A percentile compares a stretch with the other conserved stretches of the same genome.
These are phyloP conservation scores for Trichophaea hybrida DNA, from an alignment of 2,329 filamentous ascomycete genomes.

Conservation along the genomic window DNA sequence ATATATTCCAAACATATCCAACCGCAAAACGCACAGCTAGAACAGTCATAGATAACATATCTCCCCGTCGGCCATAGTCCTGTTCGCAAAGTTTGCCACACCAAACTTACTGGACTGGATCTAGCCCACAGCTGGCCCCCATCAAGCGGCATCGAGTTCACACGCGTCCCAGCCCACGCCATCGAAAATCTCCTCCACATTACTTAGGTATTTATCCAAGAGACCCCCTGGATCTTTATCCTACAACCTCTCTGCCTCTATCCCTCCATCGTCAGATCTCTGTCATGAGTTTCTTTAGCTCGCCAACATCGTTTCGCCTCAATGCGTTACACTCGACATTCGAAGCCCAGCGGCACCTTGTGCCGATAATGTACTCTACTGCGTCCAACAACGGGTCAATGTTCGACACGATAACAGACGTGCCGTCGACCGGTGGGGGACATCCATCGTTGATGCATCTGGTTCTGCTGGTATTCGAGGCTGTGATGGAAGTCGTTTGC, in stretches of 20 bases:
- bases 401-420: slow-evolving; percentile 1
- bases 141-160: neutral
- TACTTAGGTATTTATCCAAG: neutral
- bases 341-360: neutral
- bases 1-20: no score
- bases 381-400: slow-evolving; percentile 9
- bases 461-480: slow-evolving; percentile 76
- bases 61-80: no score
- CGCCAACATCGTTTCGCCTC: slow-evolving; percentile 36
- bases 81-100: neutral
- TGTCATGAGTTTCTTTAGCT: slow-evolving; percentile 35
- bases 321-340: slow-evolving; percentile 14
- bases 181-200: neutral
- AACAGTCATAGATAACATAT: no score
- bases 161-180: neutral
- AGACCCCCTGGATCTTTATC: neutral
- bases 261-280: neutral
- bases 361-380: slow-evolving; percentile 11
- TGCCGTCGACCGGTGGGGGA: slow-evolving; percentile 32
- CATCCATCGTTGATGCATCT: slow-evolving; percentile 57
- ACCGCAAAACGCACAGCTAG: no score
- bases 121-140: neutral
- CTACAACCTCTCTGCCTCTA: neutral
- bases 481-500: slow-evolving; percentile 86
- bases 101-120: neutral